A percentile compares a stretch with the other conserved stretches of the same genome.
Evolutionary conservation across 1,139 yeast species (phyloP).

Genomic region (Zygoascus meyerae): DNA sequence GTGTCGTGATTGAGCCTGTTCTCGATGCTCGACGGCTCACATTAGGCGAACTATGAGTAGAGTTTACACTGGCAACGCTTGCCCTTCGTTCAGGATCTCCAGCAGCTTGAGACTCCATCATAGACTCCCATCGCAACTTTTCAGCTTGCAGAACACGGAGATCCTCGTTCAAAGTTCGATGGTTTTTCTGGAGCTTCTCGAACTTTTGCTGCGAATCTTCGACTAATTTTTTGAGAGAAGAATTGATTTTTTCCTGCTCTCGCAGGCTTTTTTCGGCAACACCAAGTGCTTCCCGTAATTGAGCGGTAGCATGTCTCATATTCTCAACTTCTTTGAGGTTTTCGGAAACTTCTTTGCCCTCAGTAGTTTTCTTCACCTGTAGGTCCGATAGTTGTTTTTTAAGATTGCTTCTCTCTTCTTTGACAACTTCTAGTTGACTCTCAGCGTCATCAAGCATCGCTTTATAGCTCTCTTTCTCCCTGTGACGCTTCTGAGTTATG

Average conservation of each 20-base stretch:
- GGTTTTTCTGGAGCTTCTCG: conserved; percentile 46
- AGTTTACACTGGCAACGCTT: conserved; percentile 4
- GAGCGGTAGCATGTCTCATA: conserved; percentile 19
- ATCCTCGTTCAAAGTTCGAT: conserved; percentile 66
- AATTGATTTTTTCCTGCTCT: conserved; percentile 29
- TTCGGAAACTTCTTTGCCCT: conserved; percentile 25
- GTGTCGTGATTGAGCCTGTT: conserved; percentile 6
- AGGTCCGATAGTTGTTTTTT: conserved; percentile 22
- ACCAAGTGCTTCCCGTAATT: conserved; percentile 25
- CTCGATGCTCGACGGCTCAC: conserved; percentile 9
- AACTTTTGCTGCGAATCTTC: conserved; percentile 33
- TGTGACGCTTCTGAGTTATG: conserved; percentile 45
- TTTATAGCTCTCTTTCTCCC: conserved; percentile 38
- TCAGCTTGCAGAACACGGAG: conserved; percentile 26
- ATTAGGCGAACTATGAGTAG: conserved; percentile 5
- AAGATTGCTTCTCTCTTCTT: conserved; percentile 27
- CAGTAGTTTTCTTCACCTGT: conserved; percentile 23
- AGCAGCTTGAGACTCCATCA: conserved; percentile 5
- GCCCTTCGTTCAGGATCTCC: conserved; percentile 9
- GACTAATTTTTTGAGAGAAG: conserved; percentile 30
- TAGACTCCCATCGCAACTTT: conserved; percentile 19
- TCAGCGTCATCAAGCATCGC: conserved; percentile 30
- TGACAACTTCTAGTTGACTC: conserved; percentile 26
- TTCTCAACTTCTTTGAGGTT: conserved; percentile 29
- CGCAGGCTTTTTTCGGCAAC: conserved; percentile 29